phyloP scores from a whole-genome alignment of 2,329 filamentous ascomycete species.

The Penicillium sp. region DNA sequence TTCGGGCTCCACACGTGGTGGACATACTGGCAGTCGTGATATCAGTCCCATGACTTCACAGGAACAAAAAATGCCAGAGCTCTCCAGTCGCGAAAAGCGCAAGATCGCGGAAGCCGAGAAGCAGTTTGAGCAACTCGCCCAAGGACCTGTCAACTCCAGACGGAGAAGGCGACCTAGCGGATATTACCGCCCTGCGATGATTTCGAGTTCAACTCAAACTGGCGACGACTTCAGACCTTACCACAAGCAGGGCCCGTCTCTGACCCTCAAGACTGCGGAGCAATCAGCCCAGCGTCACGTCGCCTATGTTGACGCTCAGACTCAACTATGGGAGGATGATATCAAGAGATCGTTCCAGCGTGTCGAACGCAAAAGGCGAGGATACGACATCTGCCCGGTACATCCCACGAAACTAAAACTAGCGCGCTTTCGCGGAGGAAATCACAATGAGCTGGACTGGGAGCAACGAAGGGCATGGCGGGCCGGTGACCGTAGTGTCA shows the following conservation, averaged over 20 bases:
- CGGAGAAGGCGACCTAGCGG: conserved; percentile 57
- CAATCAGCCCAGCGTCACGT: not conserved
- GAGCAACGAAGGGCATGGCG: conserved; percentile 2
- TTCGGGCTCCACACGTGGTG: conserved; percentile 53
- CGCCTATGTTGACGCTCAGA: not conserved
- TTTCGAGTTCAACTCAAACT: conserved; percentile 35
- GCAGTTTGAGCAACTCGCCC: conserved; percentile 59
- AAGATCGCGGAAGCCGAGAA: conserved; percentile 62
- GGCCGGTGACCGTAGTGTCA: not conserved
- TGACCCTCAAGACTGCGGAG: not conserved
- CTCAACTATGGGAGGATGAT: not conserved
- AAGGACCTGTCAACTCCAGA: conserved; percentile 45
- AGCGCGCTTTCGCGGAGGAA: not conserved
- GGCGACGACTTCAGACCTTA: conserved; percentile 24
- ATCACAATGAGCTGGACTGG: not conserved
- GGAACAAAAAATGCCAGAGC: conserved; percentile 47
- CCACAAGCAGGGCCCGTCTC: conserved; percentile 29
- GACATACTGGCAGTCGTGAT: conserved; percentile 57
- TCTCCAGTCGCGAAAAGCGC: conserved; percentile 60
- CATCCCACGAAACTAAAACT: not conserved
- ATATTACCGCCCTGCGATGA: conserved; percentile 46
- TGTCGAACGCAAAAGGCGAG: not conserved
- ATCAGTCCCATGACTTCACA: conserved; percentile 52
- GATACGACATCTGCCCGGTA: conserved; percentile 1
- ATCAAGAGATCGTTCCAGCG: not conserved